Evolutionary conservation across 805 yeast genomes (phyloP).

Genomic region (Blastobotrys chiropterorum): DNA sequence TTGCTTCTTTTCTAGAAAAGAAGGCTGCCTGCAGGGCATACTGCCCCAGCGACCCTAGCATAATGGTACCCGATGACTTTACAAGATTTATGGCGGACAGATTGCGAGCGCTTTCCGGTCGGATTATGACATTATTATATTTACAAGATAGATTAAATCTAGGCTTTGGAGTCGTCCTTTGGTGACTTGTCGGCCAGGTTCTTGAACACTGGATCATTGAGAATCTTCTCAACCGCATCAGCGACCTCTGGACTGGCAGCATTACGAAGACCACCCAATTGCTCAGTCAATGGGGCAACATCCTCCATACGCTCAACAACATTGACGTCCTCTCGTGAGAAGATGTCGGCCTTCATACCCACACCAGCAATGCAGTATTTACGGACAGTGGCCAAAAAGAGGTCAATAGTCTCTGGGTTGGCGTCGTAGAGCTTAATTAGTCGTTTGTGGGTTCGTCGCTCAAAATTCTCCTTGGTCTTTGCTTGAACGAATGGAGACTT

Average conservation of each 20-base stretch:
- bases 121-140: neutral
- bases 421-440: constrained; percentile 75
- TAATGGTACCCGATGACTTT: too few relatives aligned
- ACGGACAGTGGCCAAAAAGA: constrained; percentile 70
- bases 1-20: too few relatives aligned
- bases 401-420: constrained; percentile 74
- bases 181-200: constrained; percentile 24
- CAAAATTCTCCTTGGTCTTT: constrained; percentile 88
- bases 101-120: too few relatives aligned
- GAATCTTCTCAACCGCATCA: constrained; percentile 61
- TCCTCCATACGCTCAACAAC: constrained; percentile 37
- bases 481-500: constrained; percentile 92
- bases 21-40: too few relatives aligned
- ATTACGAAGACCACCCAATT: neutral
- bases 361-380: constrained; percentile 78
- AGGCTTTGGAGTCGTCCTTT: neutral
- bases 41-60: too few relatives aligned
- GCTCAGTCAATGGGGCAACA: constrained; percentile 1
- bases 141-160: neutral
- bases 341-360: constrained; percentile 70
- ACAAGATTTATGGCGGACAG: too few relatives aligned
- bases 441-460: constrained; percentile 77
- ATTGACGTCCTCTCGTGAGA: constrained; percentile 45
- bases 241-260: constrained; percentile 43
- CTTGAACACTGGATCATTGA: constrained; percentile 65